Evolutionary conservation across 331 rosid genomes (phyloP).

Genomic region (Cydonia oblonga): DNA sequence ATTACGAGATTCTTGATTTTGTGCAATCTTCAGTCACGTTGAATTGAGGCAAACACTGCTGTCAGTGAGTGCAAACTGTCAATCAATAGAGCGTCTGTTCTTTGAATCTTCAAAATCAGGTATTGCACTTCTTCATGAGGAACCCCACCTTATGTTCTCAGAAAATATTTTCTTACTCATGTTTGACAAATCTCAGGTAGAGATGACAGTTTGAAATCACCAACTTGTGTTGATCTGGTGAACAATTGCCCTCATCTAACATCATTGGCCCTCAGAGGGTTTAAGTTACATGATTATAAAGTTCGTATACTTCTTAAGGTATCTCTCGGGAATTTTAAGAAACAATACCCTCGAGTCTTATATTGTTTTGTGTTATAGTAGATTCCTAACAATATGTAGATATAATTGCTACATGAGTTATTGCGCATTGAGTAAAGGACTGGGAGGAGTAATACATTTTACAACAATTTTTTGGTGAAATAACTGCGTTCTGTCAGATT

Average conservation of each 20-base stretch:
- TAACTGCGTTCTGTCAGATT: neutral
- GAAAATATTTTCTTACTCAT: slow-evolving; percentile 18
- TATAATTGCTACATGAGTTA: neutral
- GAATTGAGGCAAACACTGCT: slow-evolving; percentile 86
- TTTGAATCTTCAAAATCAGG: slow-evolving; percentile 94
- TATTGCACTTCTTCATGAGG: slow-evolving; percentile 12
- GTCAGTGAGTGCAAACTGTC: slow-evolving; percentile 80
- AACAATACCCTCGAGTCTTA: neutral
- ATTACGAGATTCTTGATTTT: slow-evolving; percentile 5
- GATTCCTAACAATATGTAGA: neutral
- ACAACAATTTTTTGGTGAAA: neutral
- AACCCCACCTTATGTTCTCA: slow-evolving; percentile 1
- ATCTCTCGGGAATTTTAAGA: slow-evolving; percentile 7
- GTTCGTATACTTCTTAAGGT: slow-evolving; percentile 90
- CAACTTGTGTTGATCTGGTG: slow-evolving; percentile 64
- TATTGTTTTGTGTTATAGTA: neutral
- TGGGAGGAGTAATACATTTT: neutral
- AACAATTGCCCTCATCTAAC: slow-evolving; percentile 61
- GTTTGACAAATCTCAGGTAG: slow-evolving; percentile 55
- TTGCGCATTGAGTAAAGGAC: neutral
- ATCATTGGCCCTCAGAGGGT: slow-evolving; percentile 90
- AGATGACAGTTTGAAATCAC: slow-evolving; percentile 92
- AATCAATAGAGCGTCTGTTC: slow-evolving; percentile 74
- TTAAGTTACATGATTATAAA: slow-evolving; percentile 83
- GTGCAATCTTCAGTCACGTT: slow-evolving; percentile 54